Evolutionary conservation across 352 stramenopile genomes (phyloP).

Genomic region (Pythium aphanidermatum): DNA sequence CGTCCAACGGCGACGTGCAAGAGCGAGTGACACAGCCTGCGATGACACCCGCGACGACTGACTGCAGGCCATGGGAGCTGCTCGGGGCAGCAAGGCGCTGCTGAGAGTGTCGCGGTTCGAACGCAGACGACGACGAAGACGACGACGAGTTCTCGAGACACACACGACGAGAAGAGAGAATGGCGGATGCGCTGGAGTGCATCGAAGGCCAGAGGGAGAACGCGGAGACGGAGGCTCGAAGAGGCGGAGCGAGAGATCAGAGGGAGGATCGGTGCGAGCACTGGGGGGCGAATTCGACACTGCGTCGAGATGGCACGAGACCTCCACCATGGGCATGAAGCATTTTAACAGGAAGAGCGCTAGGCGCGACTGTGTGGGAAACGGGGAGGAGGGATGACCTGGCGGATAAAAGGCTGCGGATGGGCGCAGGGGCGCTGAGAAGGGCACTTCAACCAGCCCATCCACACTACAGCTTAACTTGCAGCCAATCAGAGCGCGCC

Average conservation of each 20-base stretch:
- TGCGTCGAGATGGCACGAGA: too few relatives aligned
- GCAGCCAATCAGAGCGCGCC: constrained; percentile 7
- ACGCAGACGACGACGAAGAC: constrained; percentile 3
- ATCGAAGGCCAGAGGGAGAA: neutral
- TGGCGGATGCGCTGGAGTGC: neutral
- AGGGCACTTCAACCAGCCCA: constrained; percentile 7
- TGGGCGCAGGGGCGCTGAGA: too few relatives aligned
- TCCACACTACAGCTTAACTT: constrained; percentile 6
- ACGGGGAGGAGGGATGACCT: too few relatives aligned
- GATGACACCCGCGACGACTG: constrained; percentile 64
- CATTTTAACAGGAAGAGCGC: too few relatives aligned
- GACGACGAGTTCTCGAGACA: too few relatives aligned
- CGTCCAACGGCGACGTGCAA: constrained; percentile 73
- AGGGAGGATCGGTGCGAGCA: neutral
- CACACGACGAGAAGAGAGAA: neutral
- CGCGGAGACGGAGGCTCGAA: neutral
- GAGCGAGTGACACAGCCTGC: constrained; percentile 76
- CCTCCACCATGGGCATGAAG: too few relatives aligned
- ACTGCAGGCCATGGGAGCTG: constrained; percentile 39
- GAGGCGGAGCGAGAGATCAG: neutral
- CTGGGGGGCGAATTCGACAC: constrained; percentile 17
- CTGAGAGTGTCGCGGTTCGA: constrained; percentile 7
- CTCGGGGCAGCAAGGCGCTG: neutral
- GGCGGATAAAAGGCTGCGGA: too few relatives aligned
- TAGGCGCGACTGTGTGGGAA: too few relatives aligned